Base-by-base conservation (phyloP, 1,284 basidiomycete species). In the Rhodotorula sp. region DNA sequence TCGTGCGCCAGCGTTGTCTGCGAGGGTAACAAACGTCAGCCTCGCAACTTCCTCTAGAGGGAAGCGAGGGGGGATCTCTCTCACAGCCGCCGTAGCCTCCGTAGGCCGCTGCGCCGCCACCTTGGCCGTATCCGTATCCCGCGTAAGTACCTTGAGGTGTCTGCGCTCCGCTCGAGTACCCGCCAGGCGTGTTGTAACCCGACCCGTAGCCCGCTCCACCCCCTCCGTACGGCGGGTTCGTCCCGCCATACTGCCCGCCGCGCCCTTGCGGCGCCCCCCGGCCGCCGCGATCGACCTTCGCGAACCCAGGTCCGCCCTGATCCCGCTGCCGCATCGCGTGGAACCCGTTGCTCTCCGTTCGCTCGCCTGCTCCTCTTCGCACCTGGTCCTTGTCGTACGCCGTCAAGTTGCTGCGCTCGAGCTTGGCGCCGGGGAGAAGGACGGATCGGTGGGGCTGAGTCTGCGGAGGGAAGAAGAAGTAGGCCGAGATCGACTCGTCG, bases 381-480 rank as follows among this genome's bases (percentile, higher is more conserved):
- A 86, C 84, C 66, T 80, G 82, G 65, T 96, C 91, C 61, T 89
- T 83, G 79, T 99, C 96, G 26, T 84, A 83, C 20, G 87, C 80
- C 9, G 85, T 87, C 34, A 99, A 84, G 2, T 87, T 81, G 4
- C 87, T 85, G 50, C 84, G 81, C 0, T 87, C 85, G 62, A 84
- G 85, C 68, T 83, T 86, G 51, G 87, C 87, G 2, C 92, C 91
- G 10, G 88, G 88, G 1, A 99, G 83, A 30, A 99, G 82, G 30
- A 90, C 84, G 22, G 92, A 95, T 58, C 87, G 87, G 80, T 99
- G 96, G 7, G 92, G 91, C 9, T 85, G 86, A 30, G 87, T 80
- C 78, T 97, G 94, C 76, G 87, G 86, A 0, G 96, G 94, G 84
- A 94, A 97, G 79, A 87, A 88, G 82, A 94, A 99, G 28, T 89